Conservation (phyloP, 2,329 filamentous ascomycete species). For the Furcasterigmium sp. region DNA sequence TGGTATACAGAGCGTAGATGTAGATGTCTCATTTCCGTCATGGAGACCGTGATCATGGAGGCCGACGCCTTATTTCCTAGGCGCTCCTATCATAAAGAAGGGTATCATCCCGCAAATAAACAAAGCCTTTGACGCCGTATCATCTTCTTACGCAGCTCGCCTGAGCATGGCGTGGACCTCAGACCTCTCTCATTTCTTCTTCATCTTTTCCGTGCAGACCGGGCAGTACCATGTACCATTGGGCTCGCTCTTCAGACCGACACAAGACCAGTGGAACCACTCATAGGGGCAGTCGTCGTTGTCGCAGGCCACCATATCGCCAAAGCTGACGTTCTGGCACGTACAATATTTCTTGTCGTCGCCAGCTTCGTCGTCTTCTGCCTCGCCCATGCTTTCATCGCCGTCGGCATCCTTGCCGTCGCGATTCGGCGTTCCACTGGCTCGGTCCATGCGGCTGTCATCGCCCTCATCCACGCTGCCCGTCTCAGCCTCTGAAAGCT, state of each 20-base stretch:
- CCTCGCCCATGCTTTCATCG: slow-evolving; percentile 51
- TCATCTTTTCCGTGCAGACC: slow-evolving; percentile 50
- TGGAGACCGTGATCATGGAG: no score
- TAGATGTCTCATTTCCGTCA: no score
- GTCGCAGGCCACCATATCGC: slow-evolving; percentile 86
- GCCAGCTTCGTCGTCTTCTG: slow-evolving; percentile 64
- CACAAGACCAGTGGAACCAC: slow-evolving; percentile 83
- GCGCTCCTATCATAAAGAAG: not conserved
- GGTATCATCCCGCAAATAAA: slow-evolving; percentile 7
- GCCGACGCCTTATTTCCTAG: no score
- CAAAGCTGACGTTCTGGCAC: slow-evolving; percentile 78
- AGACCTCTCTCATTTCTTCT: slow-evolving; percentile 22
- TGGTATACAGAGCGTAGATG: no score
- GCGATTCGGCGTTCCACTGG: slow-evolving; percentile 14
- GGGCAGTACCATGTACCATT: slow-evolving; percentile 66
- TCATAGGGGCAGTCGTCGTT: slow-evolving; percentile 76
- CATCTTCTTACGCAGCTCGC: not conserved
- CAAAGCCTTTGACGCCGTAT: not conserved
- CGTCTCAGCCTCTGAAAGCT: slow-evolving; percentile 59
- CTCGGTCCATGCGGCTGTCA: slow-evolving; percentile 11
- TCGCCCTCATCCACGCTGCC: slow-evolving; percentile 48
- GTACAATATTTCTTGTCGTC: slow-evolving; percentile 80
- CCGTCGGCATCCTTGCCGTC: slow-evolving; percentile 36
- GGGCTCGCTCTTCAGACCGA: slow-evolving; percentile 63
- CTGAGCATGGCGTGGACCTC: no score